Percentiles rank a stretch among this genome's conserved stretches.
These are phyloP conservation scores for Sugiyamaella mastotermitis DNA, from an alignment of 805 yeast species.

Conservation along the genomic window DNA sequence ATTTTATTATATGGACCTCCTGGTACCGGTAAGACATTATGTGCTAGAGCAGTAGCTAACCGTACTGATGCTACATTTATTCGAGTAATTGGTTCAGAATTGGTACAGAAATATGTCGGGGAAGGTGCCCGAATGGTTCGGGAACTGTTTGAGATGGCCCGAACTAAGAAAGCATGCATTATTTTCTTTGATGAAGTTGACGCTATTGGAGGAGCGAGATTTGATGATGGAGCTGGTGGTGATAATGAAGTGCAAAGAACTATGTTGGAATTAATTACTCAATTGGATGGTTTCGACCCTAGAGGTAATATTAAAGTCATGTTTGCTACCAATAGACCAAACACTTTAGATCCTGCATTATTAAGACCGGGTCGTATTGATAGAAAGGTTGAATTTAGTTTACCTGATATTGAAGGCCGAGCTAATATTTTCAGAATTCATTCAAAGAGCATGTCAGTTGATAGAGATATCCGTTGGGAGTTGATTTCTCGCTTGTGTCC, in stretches of 20 bases:
- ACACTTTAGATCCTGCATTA: conserved; percentile 95
- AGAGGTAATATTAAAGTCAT: conserved; percentile 98
- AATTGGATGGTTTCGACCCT: conserved; percentile 97
- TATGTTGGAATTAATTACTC: conserved; percentile 96
- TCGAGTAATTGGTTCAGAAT: conserved; percentile 96
- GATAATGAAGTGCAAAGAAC: conserved; percentile 99
- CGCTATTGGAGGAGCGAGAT: conserved; percentile 99
- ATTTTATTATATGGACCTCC: conserved; percentile 96
- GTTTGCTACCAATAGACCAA: conserved; percentile 99
- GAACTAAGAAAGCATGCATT: conserved; percentile 96
- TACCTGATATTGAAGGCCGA: conserved; percentile 96
- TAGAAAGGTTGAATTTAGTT: conserved; percentile 93
- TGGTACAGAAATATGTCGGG: conserved; percentile 97
- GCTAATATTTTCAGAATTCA: conserved; percentile 97
- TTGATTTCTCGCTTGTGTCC: conserved; percentile 95
- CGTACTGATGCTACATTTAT: conserved; percentile 98
- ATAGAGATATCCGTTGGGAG: conserved; percentile 97
- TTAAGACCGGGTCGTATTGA: conserved; percentile 98
- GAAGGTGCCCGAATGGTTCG: conserved; percentile 99
- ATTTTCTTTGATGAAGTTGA: conserved; percentile 97
- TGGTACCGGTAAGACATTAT: conserved; percentile 96
- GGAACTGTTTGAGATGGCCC: conserved; percentile 97
- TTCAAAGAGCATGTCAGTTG: conserved; percentile 96
- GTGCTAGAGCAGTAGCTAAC: conserved; percentile 99
- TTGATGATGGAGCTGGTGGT: conserved; percentile 99